A percentile compares a stretch with the other conserved stretches of the same genome.
Evolutionary conservation across 306 rosid genomes (phyloP).

Genomic region (Trifolium subterraneum): DNA sequence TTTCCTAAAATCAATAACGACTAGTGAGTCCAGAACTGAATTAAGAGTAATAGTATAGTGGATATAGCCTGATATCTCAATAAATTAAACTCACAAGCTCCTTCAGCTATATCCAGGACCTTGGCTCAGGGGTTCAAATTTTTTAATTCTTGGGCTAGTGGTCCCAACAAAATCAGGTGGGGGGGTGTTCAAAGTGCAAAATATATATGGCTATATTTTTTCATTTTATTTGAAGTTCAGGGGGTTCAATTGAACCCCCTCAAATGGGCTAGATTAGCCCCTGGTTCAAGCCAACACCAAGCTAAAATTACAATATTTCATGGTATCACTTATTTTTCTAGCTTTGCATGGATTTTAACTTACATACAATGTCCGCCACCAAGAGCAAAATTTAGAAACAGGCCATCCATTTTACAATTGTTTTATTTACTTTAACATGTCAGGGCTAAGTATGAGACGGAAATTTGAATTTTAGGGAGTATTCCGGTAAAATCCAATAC

Average conservation of each 20-base stretch:
- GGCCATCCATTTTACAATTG: conserved; percentile 1
- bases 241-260: too few relatives aligned
- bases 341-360: conserved; percentile 15
- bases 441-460: neutral
- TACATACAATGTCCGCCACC: conserved; percentile 31
- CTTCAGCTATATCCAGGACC: neutral
- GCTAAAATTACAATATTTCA: conserved; percentile 30
- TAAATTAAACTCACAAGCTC: conserved; percentile 21
- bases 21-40: conserved; percentile 18
- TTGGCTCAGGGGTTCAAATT: too few relatives aligned
- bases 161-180: too few relatives aligned
- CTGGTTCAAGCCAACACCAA: conserved; percentile 11
- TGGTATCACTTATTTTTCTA: neutral
- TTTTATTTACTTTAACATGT: conserved; percentile 18
- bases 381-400: conserved; percentile 14
- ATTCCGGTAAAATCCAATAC: neutral
- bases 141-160: too few relatives aligned
- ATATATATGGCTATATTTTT: too few relatives aligned
- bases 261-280: too few relatives aligned
- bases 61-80: conserved; percentile 17
- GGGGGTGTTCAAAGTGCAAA: too few relatives aligned
- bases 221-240: too few relatives aligned
- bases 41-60: conserved; percentile 24
- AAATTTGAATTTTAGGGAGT: neutral
- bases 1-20: conserved; percentile 65